These are phyloP conservation scores for Coffea canephora DNA, from an alignment of 257 asterid genomes.

Conservation along the genomic window DNA sequence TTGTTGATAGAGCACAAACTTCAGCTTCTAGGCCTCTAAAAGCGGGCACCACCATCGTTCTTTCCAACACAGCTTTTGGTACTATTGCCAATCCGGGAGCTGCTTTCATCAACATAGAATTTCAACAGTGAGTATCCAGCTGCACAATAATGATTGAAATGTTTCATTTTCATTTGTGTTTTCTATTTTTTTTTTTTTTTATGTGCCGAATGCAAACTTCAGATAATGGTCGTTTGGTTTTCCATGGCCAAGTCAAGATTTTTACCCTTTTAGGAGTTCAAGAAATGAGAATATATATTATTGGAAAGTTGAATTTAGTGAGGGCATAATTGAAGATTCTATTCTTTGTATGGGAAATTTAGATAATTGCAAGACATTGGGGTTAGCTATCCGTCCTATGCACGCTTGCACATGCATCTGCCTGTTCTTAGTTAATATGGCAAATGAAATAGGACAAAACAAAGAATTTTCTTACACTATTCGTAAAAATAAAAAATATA, in stretches of 20 bases:
- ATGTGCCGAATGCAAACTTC: background rate
- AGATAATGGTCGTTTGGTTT: background rate
- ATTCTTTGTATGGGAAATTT: background rate
- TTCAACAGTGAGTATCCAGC: conserved; percentile 48
- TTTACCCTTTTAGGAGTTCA: too few relatives aligned
- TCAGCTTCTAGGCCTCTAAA: conserved; percentile 45
- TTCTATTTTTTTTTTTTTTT: too few relatives aligned
- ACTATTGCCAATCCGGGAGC: conserved; percentile 38
- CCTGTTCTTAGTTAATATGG: background rate
- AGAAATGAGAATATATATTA: too few relatives aligned
- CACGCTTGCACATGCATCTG: background rate
- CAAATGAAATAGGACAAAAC: background rate
- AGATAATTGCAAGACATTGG: background rate
- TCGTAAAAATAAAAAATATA: too few relatives aligned
- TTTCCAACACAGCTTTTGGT: conserved; percentile 48
- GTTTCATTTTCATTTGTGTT: background rate
- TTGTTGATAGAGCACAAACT: conserved; percentile 66
- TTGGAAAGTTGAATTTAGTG: background rate
- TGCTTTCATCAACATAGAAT: conserved; percentile 48
- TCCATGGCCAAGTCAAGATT: background rate
- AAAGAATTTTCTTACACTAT: too few relatives aligned
- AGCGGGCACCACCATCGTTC: conserved; percentile 44
- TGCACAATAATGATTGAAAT: background rate
- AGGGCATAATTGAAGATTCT: background rate
- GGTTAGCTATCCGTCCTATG: background rate